These are phyloP conservation scores for Excoecaria cochinchinensis DNA, from an alignment of 345 rosid species.

Conservation along the genomic window DNA sequence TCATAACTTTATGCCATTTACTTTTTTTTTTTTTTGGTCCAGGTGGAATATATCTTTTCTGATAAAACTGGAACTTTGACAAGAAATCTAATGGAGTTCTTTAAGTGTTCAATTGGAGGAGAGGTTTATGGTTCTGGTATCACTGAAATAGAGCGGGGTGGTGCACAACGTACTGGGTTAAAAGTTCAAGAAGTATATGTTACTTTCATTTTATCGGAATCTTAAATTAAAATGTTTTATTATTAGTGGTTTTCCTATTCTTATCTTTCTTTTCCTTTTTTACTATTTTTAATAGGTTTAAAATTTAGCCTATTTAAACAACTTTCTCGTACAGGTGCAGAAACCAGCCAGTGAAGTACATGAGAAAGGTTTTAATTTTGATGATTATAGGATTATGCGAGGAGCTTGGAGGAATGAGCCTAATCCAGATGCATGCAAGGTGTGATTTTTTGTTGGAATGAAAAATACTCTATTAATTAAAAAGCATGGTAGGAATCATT, in stretches of 20 bases:
- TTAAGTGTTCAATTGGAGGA: slow-evolving; percentile 98
- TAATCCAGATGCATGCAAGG: slow-evolving; percentile 93
- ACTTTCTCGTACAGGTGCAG: slow-evolving; percentile 39
- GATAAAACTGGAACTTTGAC: slow-evolving; percentile 99
- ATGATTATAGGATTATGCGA: slow-evolving; percentile 82
- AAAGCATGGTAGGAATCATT: background rate
- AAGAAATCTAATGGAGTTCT: slow-evolving; percentile 98
- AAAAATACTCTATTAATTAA: background rate
- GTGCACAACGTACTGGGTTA: slow-evolving; percentile 66
- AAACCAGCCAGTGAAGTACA: slow-evolving; percentile 46
- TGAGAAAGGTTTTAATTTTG: slow-evolving; percentile 97
- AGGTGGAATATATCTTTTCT: slow-evolving; percentile 98
- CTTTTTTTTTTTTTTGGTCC: slow-evolving; percentile 16
- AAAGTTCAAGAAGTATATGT: slow-evolving; percentile 65
- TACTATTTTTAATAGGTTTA: background rate
- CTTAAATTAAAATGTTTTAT: slow-evolving; percentile 2
- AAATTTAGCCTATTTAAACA: background rate
- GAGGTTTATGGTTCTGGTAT: slow-evolving; percentile 86
- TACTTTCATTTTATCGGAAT: slow-evolving; percentile 7
- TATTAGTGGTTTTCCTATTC: background rate
- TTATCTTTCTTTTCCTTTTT: background rate
- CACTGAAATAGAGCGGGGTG: slow-evolving; percentile 89
- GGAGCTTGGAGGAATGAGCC: slow-evolving; percentile 99
- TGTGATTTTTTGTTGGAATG: slow-evolving; percentile 27
- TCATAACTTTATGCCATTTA: background rate